Percentiles rank a stretch among this genome's conserved stretches.
Conservation (phyloP, 257 asterid genomes). For the Nicotiana obtusifolia region DNA sequence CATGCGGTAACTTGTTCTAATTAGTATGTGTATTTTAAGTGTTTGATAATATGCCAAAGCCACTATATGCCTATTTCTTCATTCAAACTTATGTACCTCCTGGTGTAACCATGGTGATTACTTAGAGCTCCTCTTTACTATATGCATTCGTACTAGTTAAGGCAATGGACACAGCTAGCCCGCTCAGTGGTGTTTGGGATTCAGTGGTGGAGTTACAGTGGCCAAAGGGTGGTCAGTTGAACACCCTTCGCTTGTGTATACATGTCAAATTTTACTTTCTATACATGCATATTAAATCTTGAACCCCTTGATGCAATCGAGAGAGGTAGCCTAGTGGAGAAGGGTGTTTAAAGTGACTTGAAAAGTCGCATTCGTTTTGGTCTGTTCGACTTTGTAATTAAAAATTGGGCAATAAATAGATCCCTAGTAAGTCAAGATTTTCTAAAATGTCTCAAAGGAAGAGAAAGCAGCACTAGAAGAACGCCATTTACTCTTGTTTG, state of each 20-base stretch:
- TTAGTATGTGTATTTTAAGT: slow-evolving; percentile 1
- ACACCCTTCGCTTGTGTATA: background rate
- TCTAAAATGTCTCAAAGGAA: too few species aligned
- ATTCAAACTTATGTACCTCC: background rate
- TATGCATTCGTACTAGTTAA: background rate
- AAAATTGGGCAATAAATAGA: too few species aligned
- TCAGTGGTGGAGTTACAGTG: background rate
- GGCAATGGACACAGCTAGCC: background rate
- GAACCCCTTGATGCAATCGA: too few species aligned
- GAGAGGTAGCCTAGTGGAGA: too few species aligned
- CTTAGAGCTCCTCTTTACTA: background rate
- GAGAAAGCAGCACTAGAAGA: too few species aligned
- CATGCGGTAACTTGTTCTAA: background rate
- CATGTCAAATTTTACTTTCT: background rate
- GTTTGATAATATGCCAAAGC: slow-evolving; percentile 44
- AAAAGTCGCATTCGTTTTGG: too few species aligned
- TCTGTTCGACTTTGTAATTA: too few species aligned
- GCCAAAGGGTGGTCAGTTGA: background rate
- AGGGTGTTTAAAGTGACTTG: too few species aligned
- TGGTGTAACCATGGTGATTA: background rate
- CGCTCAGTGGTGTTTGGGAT: background rate
- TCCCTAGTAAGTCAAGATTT: too few species aligned
- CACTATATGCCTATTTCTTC: background rate
- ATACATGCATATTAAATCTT: background rate
- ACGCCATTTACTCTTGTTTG: background rate